Base-by-base conservation (phyloP, 306 rosid species). In the Crotalaria pallida region DNA sequence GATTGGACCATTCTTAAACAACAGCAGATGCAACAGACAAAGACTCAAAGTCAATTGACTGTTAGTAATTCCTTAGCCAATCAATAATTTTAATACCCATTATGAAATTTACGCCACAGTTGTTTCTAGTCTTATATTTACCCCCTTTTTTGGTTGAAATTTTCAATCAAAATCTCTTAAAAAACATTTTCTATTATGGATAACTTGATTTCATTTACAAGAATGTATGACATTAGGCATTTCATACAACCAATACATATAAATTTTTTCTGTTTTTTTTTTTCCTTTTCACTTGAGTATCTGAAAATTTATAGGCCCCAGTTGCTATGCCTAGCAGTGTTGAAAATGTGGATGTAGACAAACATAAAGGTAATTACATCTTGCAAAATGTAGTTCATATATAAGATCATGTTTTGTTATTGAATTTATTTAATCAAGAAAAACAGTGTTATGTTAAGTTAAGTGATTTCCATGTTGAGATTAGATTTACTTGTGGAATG, bases 1-100 rank as follows among this genome's bases (percentile, higher is more conserved):
- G 96, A 90, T 87, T 90, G 96, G 96, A 88, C 96, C 74, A 73
- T 90, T 76, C 80, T 86, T 59, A 90, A 88, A 77, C 67, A 81
- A 36, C 90, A 85, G 71, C 94, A 88, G 71, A 31, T 58, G 0
- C 82, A 79, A 60, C 82, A 66, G 77, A 69, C 74, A 49, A 69
- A 67, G 81, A 76, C 22, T 45, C 84, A 58, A 72, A 80, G 22
- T 41, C 80, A 79, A 69, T 69, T 80, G 77, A 22, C 70, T 38
- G 89, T 84, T 53, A 84, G 84, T 73, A 76, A 44, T 63, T 66
- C 27, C 53, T 60, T 63, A 24, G 57, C 27, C 49, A n/a, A n/a
- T n/a, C n/a, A n/a, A n/a, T 71, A 41, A 11, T 71, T 69, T 57
- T 57, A 56, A 17, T 74, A 4, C 13, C 38, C 2, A 19, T 61